These are phyloP conservation scores for Boletus barrowsii DNA, from an alignment of 768 basidiomycete species.

Conservation along the genomic window DNA sequence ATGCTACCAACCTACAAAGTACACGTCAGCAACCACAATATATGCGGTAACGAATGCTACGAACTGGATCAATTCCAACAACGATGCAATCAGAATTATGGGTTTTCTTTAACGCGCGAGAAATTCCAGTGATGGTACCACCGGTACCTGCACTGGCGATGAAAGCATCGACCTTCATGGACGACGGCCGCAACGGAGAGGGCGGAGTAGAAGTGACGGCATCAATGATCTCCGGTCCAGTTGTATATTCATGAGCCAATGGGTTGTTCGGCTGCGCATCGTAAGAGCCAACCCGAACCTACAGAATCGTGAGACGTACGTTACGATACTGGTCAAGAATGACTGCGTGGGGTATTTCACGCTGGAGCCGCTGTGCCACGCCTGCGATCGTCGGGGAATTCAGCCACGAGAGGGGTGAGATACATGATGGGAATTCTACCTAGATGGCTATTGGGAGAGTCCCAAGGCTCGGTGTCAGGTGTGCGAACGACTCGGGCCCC, in stretches of 20 bases:
- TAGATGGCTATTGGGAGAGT: conserved; percentile 89
- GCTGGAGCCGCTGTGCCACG: conserved; percentile 73
- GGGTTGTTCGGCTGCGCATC: conserved; percentile 70
- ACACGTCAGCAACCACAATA: conserved; percentile 5
- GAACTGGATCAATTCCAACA: conserved; percentile 88
- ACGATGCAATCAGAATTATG: conserved; percentile 73
- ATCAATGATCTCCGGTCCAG: conserved; percentile 89
- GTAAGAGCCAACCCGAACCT: neutral
- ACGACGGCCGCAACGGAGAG: conserved; percentile 54
- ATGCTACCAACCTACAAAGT: conserved; percentile 76
- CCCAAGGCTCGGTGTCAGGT: conserved; percentile 85
- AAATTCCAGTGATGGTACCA: conserved; percentile 88
- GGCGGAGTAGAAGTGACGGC: conserved; percentile 68
- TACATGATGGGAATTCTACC: conserved; percentile 52
- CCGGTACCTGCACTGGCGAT: conserved; percentile 92
- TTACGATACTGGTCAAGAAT: conserved; percentile 93
- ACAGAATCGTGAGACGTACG: conserved; percentile 37
- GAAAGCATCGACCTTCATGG: conserved; percentile 75
- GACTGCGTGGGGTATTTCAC: conserved; percentile 77
- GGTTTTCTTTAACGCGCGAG: conserved; percentile 71
- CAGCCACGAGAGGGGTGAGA: conserved; percentile 62
- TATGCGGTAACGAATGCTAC: conserved; percentile 22
- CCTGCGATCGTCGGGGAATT: conserved; percentile 87
- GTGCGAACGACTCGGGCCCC: conserved; percentile 96
- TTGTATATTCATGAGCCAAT: conserved; percentile 84